Percentiles rank a stretch among this genome's conserved stretches.
These are phyloP conservation scores for Russula brevipes DNA, from an alignment of 768 basidiomycete species.

Conservation along the genomic window DNA sequence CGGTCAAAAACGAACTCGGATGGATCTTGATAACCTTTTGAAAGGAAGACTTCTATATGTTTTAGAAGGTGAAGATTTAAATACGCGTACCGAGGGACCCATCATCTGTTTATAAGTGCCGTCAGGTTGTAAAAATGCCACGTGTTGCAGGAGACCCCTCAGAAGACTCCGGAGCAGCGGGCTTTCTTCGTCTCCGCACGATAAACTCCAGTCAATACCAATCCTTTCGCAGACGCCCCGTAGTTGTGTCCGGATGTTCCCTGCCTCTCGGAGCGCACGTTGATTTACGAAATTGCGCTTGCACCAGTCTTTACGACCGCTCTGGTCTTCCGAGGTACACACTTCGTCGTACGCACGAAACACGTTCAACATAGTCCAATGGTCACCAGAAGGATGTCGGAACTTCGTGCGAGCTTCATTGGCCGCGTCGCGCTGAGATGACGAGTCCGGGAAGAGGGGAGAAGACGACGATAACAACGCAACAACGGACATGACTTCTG, in stretches of 20 bases:
- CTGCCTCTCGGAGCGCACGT: conserved; percentile 71
- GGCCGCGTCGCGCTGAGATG: conserved; percentile 68
- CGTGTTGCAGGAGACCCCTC: conserved; percentile 74
- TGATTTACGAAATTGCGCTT: conserved; percentile 77
- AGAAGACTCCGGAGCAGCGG: conserved; percentile 67
- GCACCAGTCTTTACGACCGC: conserved; percentile 70
- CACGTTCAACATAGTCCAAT: conserved; percentile 85
- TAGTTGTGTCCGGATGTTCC: conserved; percentile 77
- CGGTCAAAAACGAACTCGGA: conserved; percentile 75
- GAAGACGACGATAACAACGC: conserved; percentile 78
- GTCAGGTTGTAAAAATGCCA: conserved; percentile 79
- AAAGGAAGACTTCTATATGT: conserved; percentile 29
- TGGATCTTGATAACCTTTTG: conserved; percentile 79
- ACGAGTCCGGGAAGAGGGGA: conserved; percentile 73
- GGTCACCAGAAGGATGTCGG: conserved; percentile 81
- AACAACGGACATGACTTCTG: conserved; percentile 79
- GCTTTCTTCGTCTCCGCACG: conserved; percentile 61
- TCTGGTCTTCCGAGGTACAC: conserved; percentile 42
- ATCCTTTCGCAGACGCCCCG: conserved; percentile 54
- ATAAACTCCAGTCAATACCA: conserved; percentile 53
- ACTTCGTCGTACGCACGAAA: conserved; percentile 75
- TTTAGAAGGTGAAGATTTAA: not conserved
- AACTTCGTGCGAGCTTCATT: conserved; percentile 72
- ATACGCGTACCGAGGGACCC: conserved; percentile 54
- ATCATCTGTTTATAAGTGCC: conserved; percentile 81